Base-by-base conservation (phyloP, 148 eudicot genomes). In the Rhododendron williamsianum region DNA sequence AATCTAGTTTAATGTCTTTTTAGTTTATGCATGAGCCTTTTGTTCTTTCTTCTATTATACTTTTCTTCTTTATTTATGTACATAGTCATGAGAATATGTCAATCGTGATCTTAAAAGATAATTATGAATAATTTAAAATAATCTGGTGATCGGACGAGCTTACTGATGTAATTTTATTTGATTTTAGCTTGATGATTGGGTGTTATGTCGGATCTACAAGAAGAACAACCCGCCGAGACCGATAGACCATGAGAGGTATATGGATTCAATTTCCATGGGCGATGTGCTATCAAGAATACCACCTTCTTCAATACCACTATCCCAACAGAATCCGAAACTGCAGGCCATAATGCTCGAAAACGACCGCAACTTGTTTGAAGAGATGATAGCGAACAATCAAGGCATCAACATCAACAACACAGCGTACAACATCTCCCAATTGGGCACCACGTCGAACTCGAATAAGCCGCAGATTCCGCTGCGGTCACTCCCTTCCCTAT, bases 121-220 rank as follows among this genome's bases (percentile, higher is more conserved):
- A 16, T 54, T 46, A 46, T 46, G 49, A 46, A 46, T 9, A 46
- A 46, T 3, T 12, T 54, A 3, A 46, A 46, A 8, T n/a, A 8
- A 63, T 2, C 0, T 1, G 10, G 25, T 63, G 12, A 23, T 9
- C 30, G 11, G 12, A 8, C 12, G 11, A 63, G 12, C 27, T 63
- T 6, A 63, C 69, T 23, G 27, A 9, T 27, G 36, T 27, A 12
- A 27, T 27, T 69, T 69, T 12, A 13, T 12, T 69, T 69, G 74
- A 9, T 69, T 69, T 27, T 84, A 95, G 98, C 91, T 95, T 73
- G 98, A 95, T 84, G 98, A 95, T 89, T 95, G 96, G 96, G 98
- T 95, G 63, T 48, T 95, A 52, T 93, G 96, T 80, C 94, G 98
- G 83, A 95, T 95, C 77, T 94, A 95, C 93, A 93, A 94, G 93